These are phyloP conservation scores for Termitomyces sp. DNA, from an alignment of 768 basidiomycete genomes.

Conservation along the genomic window DNA sequence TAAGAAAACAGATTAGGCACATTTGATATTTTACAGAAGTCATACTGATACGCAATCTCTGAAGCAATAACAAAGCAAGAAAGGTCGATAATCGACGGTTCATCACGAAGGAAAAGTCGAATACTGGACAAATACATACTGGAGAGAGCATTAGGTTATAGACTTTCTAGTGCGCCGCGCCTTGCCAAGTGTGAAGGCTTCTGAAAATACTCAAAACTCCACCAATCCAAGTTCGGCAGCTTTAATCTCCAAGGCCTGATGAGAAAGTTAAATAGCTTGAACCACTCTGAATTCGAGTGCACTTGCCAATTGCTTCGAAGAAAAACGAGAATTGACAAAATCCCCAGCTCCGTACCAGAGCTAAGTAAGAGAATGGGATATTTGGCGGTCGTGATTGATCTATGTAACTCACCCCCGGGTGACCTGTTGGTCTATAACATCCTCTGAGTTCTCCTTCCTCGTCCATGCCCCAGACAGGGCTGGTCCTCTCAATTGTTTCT, in stretches of 20 bases:
- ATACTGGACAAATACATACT: too few species aligned
- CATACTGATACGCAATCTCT: too few species aligned
- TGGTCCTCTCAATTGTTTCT: constrained; percentile 28
- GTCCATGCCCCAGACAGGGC: constrained; percentile 37
- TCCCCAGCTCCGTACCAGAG: too few species aligned
- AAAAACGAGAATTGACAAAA: constrained; percentile 20
- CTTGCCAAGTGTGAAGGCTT: too few species aligned
- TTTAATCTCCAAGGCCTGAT: constrained; percentile 33
- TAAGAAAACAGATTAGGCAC: too few species aligned
- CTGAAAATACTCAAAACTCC: not conserved
- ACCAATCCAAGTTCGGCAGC: constrained; percentile 28
- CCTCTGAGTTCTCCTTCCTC: constrained; percentile 33
- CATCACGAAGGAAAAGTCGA: too few species aligned
- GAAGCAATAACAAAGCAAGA: too few species aligned
- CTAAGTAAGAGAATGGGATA: not conserved
- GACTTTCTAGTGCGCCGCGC: too few species aligned
- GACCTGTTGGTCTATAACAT: constrained; percentile 37
- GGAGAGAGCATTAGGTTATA: too few species aligned
- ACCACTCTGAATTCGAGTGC: not conserved
- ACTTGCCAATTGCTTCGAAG: constrained; percentile 36
- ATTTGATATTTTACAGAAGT: too few species aligned
- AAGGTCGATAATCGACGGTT: too few species aligned
- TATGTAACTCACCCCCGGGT: constrained; percentile 33
- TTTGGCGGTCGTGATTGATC: not conserved
- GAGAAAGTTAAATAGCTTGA: not conserved